Conservation (phyloP, 768 basidiomycete genomes). For the Suillus bovinus region DNA sequence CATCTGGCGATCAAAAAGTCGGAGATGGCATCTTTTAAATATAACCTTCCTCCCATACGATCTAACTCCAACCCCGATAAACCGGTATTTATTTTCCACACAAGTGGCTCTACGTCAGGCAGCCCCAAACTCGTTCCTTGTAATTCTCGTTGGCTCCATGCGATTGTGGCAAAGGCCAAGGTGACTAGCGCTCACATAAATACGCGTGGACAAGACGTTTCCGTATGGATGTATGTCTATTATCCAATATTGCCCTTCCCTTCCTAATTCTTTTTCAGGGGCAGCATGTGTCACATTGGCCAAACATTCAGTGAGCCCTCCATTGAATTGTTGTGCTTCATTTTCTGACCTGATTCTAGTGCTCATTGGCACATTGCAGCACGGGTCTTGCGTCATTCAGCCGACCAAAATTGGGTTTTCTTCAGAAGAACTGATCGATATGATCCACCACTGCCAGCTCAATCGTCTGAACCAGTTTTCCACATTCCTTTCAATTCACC, state of each 20-base stretch:
- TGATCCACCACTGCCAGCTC: conserved; percentile 65
- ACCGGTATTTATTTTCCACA: conserved; percentile 71
- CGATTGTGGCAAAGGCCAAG: conserved; percentile 61
- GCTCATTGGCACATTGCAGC: conserved; percentile 70
- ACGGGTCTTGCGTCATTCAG: conserved; percentile 72
- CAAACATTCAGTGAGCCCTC: conserved; percentile 67
- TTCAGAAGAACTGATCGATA: conserved; percentile 67
- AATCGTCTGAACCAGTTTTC: conserved; percentile 79
- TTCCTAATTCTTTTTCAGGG: conserved; percentile 50
- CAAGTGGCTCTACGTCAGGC: conserved; percentile 82
- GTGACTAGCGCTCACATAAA: conserved; percentile 50
- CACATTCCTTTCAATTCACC: conserved; percentile 63
- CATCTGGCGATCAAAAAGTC: conserved; percentile 46
- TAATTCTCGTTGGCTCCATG: conserved; percentile 63
- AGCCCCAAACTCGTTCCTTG: conserved; percentile 79
- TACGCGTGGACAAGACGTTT: conserved; percentile 62
- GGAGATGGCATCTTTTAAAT: conserved; percentile 36
- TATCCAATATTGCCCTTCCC: conserved; percentile 22
- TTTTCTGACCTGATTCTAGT: conserved; percentile 41
- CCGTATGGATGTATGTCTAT: conserved; percentile 66
- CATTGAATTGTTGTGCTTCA: conserved; percentile 21
- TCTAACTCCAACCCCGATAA: conserved; percentile 38
- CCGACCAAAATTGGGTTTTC: conserved; percentile 66
- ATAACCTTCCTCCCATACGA: conserved; percentile 45
- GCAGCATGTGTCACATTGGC: conserved; percentile 82